Percentiles rank a stretch among this genome's conserved stretches.
Conservation (phyloP, 169 alveolate genomes). For the Amoebophrya sp. region DNA sequence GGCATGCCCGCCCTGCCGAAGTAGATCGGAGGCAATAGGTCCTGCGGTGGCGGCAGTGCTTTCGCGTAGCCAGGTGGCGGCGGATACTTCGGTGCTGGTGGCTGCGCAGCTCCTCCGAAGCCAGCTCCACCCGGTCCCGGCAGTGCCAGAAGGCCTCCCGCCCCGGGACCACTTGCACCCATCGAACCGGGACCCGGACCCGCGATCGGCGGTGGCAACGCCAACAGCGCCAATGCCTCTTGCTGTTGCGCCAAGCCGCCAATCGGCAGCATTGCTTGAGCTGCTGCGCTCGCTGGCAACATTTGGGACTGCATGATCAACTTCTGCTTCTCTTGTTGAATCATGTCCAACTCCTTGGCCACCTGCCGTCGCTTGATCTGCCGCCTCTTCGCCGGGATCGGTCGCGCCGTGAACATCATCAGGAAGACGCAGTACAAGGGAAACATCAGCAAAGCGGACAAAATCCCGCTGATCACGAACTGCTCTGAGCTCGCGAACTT, state of each 20-base stretch:
- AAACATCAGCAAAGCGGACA: constrained; percentile 17
- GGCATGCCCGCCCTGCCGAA: constrained; percentile 18
- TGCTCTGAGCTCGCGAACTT: not conserved
- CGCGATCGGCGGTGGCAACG: constrained; percentile 30
- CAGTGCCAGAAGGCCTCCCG: not conserved
- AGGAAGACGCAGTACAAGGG: constrained; percentile 28
- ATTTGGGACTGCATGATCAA: not conserved
- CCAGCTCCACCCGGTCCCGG: not conserved
- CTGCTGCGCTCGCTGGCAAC: not conserved
- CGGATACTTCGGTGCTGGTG: constrained; percentile 17
- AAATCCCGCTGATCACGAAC: constrained; percentile 28
- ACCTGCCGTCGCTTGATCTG: constrained; percentile 26
- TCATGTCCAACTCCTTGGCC: constrained; percentile 16
- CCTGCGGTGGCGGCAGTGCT: constrained; percentile 35
- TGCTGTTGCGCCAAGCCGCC: not conserved
- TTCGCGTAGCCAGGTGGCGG: constrained; percentile 32
- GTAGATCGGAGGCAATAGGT: constrained; percentile 28
- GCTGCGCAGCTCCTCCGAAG: not conserved
- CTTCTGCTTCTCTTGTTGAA: not conserved
- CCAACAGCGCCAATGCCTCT: constrained; percentile 23
- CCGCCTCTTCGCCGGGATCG: constrained; percentile 16
- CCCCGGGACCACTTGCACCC: not conserved
- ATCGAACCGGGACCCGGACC: not conserved
- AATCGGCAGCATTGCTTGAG: not conserved
- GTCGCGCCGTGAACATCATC: constrained; percentile 33